phyloP scores from a whole-genome alignment of 768 basidiomycete species.

The Clavulina sp. region DNA sequence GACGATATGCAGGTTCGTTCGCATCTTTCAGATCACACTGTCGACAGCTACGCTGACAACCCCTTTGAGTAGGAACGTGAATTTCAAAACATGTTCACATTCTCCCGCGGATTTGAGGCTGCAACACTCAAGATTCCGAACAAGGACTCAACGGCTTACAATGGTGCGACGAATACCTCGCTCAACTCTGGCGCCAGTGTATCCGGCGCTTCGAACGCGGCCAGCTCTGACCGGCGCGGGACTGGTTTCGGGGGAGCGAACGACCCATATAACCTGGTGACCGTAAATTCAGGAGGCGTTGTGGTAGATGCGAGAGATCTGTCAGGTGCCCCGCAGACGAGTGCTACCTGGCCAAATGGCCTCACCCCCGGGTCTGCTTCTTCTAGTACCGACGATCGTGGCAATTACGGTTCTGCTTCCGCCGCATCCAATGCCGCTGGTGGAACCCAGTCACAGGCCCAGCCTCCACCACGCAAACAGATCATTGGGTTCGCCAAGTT shows the following conservation, averaged over 20 bases:
- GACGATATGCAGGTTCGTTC: conserved; percentile 88
- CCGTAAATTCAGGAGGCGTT: conserved; percentile 65
- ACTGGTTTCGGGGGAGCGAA: conserved; percentile 31
- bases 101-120: conserved; percentile 88
- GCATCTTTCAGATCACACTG: conserved; percentile 10
- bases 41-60: conserved; percentile 3
- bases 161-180: conserved; percentile 14
- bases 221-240: not conserved
- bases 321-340: not conserved
- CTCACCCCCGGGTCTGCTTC: not conserved
- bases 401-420: not conserved
- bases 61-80: conserved; percentile 64
- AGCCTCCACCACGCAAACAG: conserved; percentile 59
- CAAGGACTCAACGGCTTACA: conserved; percentile 66
- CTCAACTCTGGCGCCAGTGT: conserved; percentile 15
- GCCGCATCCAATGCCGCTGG: conserved; percentile 1
- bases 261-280: conserved; percentile 73
- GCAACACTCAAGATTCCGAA: conserved; percentile 96
- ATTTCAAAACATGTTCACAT: conserved; percentile 99
- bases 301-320: conserved; percentile 38
- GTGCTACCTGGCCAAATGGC: conserved; percentile 4
- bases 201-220: not conserved
- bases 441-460: conserved; percentile 9
- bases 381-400: not conserved
- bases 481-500: conserved; percentile 99